Evolutionary conservation across 2,329 filamentous ascomycete species (phyloP), one percentile per base, ranked within the genome.

Genomic region (Aureobasidium sp.): DNA sequence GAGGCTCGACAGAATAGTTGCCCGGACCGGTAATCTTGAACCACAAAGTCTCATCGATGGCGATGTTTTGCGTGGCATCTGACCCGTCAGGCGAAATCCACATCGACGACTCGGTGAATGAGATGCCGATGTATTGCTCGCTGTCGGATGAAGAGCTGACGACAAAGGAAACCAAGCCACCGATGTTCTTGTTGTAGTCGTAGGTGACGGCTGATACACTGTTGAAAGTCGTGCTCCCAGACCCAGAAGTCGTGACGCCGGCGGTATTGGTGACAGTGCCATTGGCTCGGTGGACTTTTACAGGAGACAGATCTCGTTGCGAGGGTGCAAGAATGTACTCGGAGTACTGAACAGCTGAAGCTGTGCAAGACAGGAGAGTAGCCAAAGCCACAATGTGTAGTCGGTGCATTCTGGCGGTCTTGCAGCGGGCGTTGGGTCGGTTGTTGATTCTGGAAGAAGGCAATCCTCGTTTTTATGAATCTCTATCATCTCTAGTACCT

Each of bases 1-100:
- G 68, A 36, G 69, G 68, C 0, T 74, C 74, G 0, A 76, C 76
- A 0, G 74, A 74, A 61, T 81, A 80, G 3, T 64, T 67, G 0
- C 78, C 77, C 3, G 72, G 64, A 0, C 69, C 71, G 11, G 74
- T 72, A 2, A 74, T 66, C 9, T 73, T 68, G 61, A 81, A 80
- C 79, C 78, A 83, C 0, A 83, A 70, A 0, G 75, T 74, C 53
- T 77, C 75, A 49, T 83, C 81, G 12, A 78, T 73, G 0, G 75
- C 78, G 3, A 73, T 71, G 57, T 79, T 75, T 1, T 73, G 73
- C 0, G 77, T 81, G 0, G 77, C 77, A 68, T 82, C 81, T 62
- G 75, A 74, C 3, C 70, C 74, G 27, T 75, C 66, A 6, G 73
- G 74, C 34, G 75, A 80, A 53, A 83, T 78, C 78, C 78, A 84